Evolutionary conservation across 352 stramenopile genomes (phyloP).

Genomic region (Phytophthora tentaculata): DNA sequence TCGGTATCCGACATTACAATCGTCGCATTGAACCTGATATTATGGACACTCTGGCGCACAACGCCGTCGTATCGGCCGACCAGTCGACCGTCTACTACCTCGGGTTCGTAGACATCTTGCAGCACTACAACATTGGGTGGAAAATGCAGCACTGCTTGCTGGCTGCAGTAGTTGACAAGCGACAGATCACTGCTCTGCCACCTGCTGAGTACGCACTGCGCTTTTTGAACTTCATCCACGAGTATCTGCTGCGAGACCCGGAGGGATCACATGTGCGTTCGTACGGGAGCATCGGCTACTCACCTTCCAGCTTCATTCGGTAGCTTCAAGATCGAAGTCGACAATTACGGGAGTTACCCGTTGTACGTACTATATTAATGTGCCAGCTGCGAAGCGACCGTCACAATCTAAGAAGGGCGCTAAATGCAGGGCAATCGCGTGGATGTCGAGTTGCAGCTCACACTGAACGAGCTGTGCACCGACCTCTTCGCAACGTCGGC

Average conservation of each 20-base stretch:
- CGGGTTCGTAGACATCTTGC: conserved; percentile 86
- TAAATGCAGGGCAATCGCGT: conserved; percentile 30
- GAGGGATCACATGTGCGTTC: conserved; percentile 64
- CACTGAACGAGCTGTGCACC: conserved; percentile 41
- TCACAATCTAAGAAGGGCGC: no score
- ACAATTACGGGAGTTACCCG: not conserved
- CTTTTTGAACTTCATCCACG: conserved; percentile 88
- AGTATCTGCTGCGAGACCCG: conserved; percentile 76
- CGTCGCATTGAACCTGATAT: conserved; percentile 49
- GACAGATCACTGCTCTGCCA: conserved; percentile 79
- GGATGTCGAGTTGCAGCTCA: conserved; percentile 39
- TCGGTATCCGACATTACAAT: conserved; percentile 75
- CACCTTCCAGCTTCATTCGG: conserved; percentile 32
- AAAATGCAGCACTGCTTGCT: conserved; percentile 85
- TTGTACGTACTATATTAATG: conserved; percentile 32
- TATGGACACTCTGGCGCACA: conserved; percentile 67
- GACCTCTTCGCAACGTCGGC: conserved; percentile 33
- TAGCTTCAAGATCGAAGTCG: not conserved
- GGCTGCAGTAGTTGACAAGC: conserved; percentile 73
- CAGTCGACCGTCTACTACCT: conserved; percentile 82
- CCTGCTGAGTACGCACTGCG: conserved; percentile 85
- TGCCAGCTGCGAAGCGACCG: no score
- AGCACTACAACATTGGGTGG: conserved; percentile 88
- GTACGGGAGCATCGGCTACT: conserved; percentile 73
- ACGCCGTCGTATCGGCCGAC: conserved; percentile 82